Evolutionary conservation across 2,329 filamentous ascomycete genomes (phyloP).

Genomic region (Fusarium drepaniforme): DNA sequence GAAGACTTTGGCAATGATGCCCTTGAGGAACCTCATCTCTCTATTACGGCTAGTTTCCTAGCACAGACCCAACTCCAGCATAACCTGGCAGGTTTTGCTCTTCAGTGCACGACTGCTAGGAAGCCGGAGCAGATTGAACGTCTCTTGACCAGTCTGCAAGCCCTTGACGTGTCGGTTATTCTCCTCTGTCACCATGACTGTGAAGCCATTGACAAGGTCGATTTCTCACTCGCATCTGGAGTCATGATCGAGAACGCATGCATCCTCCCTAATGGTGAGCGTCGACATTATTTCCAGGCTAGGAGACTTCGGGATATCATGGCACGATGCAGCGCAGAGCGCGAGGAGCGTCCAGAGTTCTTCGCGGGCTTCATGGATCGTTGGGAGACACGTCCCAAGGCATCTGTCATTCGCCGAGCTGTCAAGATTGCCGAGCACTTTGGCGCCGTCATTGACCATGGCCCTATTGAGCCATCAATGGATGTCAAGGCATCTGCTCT

Average conservation of each 20-base stretch:
- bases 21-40: constrained; percentile 14
- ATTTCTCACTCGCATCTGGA: constrained; percentile 21
- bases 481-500: constrained; percentile 3
- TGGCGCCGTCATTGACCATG: constrained; percentile 36
- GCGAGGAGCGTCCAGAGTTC: constrained; percentile 29
- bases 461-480: constrained; percentile 9
- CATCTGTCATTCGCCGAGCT: constrained; percentile 27
- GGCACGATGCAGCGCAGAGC: constrained; percentile 19
- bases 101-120: constrained; percentile 2
- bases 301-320: constrained; percentile 26
- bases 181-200: constrained; percentile 30
- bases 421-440: constrained; percentile 36
- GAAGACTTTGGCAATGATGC: constrained; percentile 20
- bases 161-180: constrained; percentile 17
- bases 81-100: constrained; percentile 16
- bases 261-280: constrained; percentile 28
- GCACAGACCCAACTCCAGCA: constrained; percentile 11
- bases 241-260: constrained; percentile 32
- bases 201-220: constrained; percentile 21
- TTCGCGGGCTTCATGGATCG: constrained; percentile 32
- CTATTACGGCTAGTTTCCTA: constrained; percentile 19
- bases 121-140: constrained; percentile 15
- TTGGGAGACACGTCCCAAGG: constrained; percentile 19
- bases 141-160: constrained; percentile 10
- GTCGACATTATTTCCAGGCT: constrained; percentile 30